Evolutionary conservation across 176 grass and related monocot genomes (phyloP).

Genomic region (Eremochloa ophiuroides): DNA sequence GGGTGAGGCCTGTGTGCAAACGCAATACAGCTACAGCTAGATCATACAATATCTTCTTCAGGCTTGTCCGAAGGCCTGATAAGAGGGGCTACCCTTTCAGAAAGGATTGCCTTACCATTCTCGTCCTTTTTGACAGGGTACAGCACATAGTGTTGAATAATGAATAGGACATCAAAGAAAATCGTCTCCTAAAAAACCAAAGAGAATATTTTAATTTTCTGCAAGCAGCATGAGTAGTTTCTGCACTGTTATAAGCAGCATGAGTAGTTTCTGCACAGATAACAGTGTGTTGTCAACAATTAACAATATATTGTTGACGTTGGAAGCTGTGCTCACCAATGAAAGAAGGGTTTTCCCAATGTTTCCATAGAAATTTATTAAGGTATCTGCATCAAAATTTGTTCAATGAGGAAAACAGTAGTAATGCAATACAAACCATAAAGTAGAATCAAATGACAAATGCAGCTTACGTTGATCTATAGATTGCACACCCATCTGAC

Average conservation of each 20-base stretch:
- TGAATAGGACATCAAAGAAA: conserved; percentile 87
- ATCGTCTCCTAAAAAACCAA: conserved; percentile 65
- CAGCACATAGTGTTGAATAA: conserved; percentile 87
- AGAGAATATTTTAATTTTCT: conserved; percentile 17
- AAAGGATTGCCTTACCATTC: conserved; percentile 44
- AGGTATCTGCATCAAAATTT: conserved; percentile 58
- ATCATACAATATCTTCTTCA: conserved; percentile 68
- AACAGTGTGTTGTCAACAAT: background rate
- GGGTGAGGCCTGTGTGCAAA: background rate
- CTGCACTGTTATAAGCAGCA: too few relatives aligned
- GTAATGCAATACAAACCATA: background rate
- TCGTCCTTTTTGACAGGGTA: conserved; percentile 65
- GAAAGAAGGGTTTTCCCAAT: conserved; percentile 95
- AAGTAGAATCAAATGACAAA: background rate
- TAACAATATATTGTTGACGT: background rate
- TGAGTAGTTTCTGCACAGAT: background rate
- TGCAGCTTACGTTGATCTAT: conserved; percentile 78
- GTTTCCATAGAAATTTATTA: conserved; percentile 95
- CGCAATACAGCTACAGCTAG: background rate
- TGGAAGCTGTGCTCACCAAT: conserved; percentile 52
- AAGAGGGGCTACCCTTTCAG: conserved; percentile 64
- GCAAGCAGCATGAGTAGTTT: background rate
- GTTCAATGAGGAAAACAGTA: conserved; percentile 18
- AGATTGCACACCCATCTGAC: conserved; percentile 91
- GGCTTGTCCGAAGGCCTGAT: conserved; percentile 68